These are phyloP conservation scores for Astrocystis sublimbata DNA, from an alignment of 495 filamentous ascomycete species.

Conservation along the genomic window DNA sequence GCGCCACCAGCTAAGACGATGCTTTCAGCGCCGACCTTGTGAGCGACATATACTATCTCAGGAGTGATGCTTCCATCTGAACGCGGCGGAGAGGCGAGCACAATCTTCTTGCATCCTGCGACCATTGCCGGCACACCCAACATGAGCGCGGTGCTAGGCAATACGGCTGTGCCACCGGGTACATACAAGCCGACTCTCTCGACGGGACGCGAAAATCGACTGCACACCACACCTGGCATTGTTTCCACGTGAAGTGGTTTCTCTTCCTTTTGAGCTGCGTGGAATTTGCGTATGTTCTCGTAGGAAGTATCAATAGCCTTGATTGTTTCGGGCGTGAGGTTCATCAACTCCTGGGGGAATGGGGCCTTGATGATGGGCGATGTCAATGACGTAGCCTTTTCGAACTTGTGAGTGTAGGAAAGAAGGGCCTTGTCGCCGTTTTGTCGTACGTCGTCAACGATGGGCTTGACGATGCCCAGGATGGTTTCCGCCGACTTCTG, in stretches of 20 bases:
- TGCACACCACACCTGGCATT: slow-evolving; percentile 95
- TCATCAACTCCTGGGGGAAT: slow-evolving; percentile 82
- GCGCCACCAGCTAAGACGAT: slow-evolving; percentile 96
- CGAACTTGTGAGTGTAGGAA: slow-evolving; percentile 94
- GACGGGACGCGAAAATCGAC: slow-evolving; percentile 88
- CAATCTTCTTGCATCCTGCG: slow-evolving; percentile 93
- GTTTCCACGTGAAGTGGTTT: slow-evolving; percentile 83
- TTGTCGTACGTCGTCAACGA: slow-evolving; percentile 78
- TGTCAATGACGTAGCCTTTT: slow-evolving; percentile 86
- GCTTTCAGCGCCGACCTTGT: slow-evolving; percentile 92
- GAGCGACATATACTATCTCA: slow-evolving; percentile 96
- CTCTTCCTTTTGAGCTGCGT: slow-evolving; percentile 77
- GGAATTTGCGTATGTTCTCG: slow-evolving; percentile 91
- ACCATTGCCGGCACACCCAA: slow-evolving; percentile 96
- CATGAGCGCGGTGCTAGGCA: slow-evolving; percentile 96
- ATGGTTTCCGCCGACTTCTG: slow-evolving; percentile 90
- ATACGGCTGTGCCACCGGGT: slow-evolving; percentile 91
- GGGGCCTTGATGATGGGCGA: slow-evolving; percentile 87
- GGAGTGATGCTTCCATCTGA: slow-evolving; percentile 88
- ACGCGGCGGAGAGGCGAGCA: slow-evolving; percentile 88
- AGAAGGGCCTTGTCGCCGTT: slow-evolving; percentile 85
- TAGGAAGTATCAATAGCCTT: slow-evolving; percentile 91
- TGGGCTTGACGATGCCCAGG: slow-evolving; percentile 84
- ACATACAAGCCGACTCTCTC: slow-evolving; percentile 94
- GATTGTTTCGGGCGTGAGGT: slow-evolving; percentile 75